Conservation (phyloP, 2,329 filamentous ascomycete genomes). For the Penicillium capsulatum region DNA sequence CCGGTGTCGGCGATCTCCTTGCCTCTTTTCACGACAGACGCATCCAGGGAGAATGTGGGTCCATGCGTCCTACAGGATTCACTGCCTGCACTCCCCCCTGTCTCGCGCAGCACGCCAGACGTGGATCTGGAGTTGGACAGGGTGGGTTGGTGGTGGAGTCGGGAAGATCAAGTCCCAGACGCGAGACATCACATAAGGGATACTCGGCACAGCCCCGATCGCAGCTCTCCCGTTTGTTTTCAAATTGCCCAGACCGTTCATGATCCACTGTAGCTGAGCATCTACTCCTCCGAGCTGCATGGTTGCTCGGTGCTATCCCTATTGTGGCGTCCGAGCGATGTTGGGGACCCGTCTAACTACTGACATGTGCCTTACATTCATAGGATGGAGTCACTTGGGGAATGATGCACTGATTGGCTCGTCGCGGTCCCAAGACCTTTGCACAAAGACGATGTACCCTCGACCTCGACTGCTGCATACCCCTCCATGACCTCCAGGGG, state of each 20-base stretch:
- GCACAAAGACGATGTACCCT: conserved; percentile 11
- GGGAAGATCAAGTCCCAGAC: conserved; percentile 1
- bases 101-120: not conserved
- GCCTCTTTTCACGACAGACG: conserved; percentile 6
- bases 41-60: conserved; percentile 11
- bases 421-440: conserved; percentile 15
- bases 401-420: conserved; percentile 17
- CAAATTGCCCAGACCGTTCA: conserved; percentile 10
- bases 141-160: conserved; percentile 4
- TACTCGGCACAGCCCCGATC: conserved; percentile 7
- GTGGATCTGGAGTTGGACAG: not conserved
- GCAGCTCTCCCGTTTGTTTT: conserved; percentile 13
- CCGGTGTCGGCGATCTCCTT: conserved; percentile 8
- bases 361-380: conserved; percentile 26
- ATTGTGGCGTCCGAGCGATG: conserved; percentile 15
- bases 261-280: conserved; percentile 4
- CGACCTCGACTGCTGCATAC: conserved; percentile 15
- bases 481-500: conserved; percentile 5
- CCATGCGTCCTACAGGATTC: too few species aligned
- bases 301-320: conserved; percentile 13
- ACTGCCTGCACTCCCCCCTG: too few species aligned
- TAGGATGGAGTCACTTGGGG: conserved; percentile 14
- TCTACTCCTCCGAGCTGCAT: conserved; percentile 5
- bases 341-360: conserved; percentile 15
- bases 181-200: conserved; percentile 24